Percentiles rank a stretch among this genome's conserved stretches.
Conservation (phyloP, 495 filamentous ascomycete species). For the Aspergillus cavernicola region DNA sequence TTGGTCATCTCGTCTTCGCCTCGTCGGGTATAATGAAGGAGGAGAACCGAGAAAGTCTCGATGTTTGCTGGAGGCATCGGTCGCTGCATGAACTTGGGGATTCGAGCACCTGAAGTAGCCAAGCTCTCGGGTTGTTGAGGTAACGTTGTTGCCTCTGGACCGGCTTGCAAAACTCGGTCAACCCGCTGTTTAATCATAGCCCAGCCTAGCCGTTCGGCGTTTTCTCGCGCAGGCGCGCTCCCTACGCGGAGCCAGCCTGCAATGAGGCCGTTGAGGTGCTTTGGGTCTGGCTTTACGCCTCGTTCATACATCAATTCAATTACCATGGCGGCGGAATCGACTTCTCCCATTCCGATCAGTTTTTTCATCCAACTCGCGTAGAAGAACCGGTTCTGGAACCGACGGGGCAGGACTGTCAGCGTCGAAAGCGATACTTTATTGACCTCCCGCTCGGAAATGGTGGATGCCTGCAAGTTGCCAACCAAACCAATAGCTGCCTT, state of each 20-base stretch:
- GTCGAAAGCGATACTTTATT: constrained; percentile 50
- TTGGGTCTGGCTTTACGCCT: constrained; percentile 59
- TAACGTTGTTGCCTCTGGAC: constrained; percentile 7
- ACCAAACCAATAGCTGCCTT: constrained; percentile 39
- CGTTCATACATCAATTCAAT: constrained; percentile 64
- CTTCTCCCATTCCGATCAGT: constrained; percentile 66
- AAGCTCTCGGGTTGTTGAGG: too few relatives aligned
- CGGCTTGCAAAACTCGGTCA: constrained; percentile 48
- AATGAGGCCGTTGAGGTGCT: constrained; percentile 72
- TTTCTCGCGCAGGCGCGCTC: constrained; percentile 45
- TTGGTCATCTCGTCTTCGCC: constrained; percentile 52
- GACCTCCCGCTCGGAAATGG: constrained; percentile 42
- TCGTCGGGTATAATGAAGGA: constrained; percentile 65
- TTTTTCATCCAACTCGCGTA: constrained; percentile 79
- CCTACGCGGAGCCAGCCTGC: constrained; percentile 68
- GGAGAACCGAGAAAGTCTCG: constrained; percentile 73
- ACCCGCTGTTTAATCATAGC: constrained; percentile 68
- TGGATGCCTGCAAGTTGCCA: constrained; percentile 45
- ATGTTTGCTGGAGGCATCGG: constrained; percentile 57
- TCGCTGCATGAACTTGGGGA: constrained; percentile 38
- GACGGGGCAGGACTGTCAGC: constrained; percentile 53
- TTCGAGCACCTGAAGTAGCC: constrained; percentile 19
- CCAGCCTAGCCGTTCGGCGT: constrained; percentile 71
- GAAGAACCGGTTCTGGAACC: constrained; percentile 73
- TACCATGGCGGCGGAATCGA: constrained; percentile 65